Evolutionary conservation across 768 basidiomycete species (phyloP), one percentile per base, ranked within the genome.

Genomic region (Lanmaoa pseudosensibilis): DNA sequence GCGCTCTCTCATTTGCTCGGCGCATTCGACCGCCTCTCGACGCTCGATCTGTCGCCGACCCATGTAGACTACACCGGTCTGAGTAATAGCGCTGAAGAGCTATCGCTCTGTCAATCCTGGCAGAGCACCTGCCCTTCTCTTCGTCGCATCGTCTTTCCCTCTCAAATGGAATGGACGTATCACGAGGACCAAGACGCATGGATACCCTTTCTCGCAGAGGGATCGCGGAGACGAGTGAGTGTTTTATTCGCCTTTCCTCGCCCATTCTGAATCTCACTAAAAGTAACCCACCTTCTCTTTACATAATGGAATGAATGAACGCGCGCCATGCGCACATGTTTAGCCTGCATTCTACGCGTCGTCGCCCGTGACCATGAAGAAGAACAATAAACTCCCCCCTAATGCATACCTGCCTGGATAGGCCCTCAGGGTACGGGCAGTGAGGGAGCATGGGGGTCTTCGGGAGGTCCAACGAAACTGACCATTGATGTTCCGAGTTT

Each of bases 21-120:
- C 50, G 76, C 77, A 4, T 84, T 86, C 65, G 70, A 67, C 25
- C 73, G 74, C 16, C 73, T 86, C 55, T 70, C 73, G 44, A 75
- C 72, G 58, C 78, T 88, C 63, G 86, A 87, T 67, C 74, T 88
- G 36, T 85, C 85, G 2, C 82, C 83, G 44, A 27, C 44, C 25
- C 44, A 27, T 8, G 19, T 11, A 9, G 21, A 47, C 46, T 21
- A 33, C 9, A 46, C 19, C 30, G 5, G 12, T 16, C 16, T 5
- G 44, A 27, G 44, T 45, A 16, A 18, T 7, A 12, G 5, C 44
- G 11, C 44, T 27, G 18, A 27, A 48, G 32, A 47, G 4, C 10
- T 16, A 15, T 21, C 73, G 2, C 74, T 87, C 27, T 85, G 84
- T 61, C 61, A 62, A 46, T 80, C 83, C 54, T 87, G 83, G 84